These are phyloP conservation scores for Lipomyces mesembrius DNA, from an alignment of 805 yeast species.

Conservation along the genomic window DNA sequence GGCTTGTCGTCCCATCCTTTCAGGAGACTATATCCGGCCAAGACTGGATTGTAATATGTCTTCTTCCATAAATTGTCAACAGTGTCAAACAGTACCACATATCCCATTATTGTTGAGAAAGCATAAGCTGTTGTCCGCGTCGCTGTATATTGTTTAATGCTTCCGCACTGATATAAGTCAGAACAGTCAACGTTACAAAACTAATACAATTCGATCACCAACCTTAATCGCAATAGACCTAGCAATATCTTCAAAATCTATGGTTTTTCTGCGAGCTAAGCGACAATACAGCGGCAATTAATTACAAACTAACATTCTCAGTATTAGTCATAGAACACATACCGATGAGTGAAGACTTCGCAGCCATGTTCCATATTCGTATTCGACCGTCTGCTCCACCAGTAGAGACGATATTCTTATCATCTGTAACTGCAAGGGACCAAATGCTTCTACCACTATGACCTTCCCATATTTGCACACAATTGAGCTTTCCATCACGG, in stretches of 20 bases:
- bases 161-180: conserved; percentile 16
- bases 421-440: conserved; percentile 64
- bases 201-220: background rate
- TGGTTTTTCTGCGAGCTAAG: conserved; percentile 5
- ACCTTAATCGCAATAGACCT: background rate
- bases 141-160: conserved; percentile 24
- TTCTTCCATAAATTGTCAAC: conserved; percentile 43
- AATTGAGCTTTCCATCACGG: conserved; percentile 46
- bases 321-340: background rate
- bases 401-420: conserved; percentile 62
- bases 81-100: conserved; percentile 20
- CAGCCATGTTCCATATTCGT: conserved; percentile 54
- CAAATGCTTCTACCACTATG: conserved; percentile 88
- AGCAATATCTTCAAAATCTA: conserved; percentile 40
- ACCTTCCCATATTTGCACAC: conserved; percentile 59
- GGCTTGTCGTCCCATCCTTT: conserved; percentile 45
- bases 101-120: conserved; percentile 42
- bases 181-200: background rate
- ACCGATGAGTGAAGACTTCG: conserved; percentile 15
- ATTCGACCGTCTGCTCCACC: conserved; percentile 95
- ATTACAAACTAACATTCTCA: background rate
- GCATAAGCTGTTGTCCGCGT: conserved; percentile 26
- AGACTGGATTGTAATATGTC: conserved; percentile 39
- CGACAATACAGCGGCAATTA: background rate
- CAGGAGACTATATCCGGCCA: conserved; percentile 52